Base-by-base conservation (phyloP, 805 yeast species). In the Starmerella bombi region DNA sequence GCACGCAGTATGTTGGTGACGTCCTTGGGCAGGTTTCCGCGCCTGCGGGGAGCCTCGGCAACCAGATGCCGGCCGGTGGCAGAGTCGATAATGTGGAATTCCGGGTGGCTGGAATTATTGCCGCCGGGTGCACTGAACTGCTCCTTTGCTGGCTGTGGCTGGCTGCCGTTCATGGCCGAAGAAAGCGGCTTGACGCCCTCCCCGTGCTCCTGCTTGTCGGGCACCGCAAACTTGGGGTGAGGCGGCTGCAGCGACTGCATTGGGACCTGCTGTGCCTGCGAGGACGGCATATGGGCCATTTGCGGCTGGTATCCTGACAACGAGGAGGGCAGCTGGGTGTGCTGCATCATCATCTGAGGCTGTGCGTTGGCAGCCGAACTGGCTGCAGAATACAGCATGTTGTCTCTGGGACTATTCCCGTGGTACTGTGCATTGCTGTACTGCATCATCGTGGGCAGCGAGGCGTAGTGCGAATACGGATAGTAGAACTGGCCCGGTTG, bases 11-110 rank as follows among this genome's bases (percentile, higher is more conserved):
- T 74, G 45, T 73, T 73, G 4, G 88, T 81, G 2, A 84, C 81
- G 44, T 74, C 80, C 51, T 80, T 74, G 18, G 94, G 93, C 46
- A 82, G 63, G 58, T 81, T 82, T 33, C 82, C 77, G 49, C 93
- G 68, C 32, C 75, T 69, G 20, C 44, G 42, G 17, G 50, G 51
- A 22, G 32, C 42, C 23, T 42, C 51, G 5, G 48, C 43, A 8
- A 37, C 42, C 25, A 39, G 36, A n/a, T 42, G 49, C 12, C 45
- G 41, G 21, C 49, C 46, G 3, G 49, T 40, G 25, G 29, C 17
- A 25, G 47, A 43, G 41, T 43, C 49, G 14, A 44, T 44, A 31
- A 44, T 36, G 22, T 44, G 48, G 38, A 44, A 44, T 18, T 44
- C 48, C 2, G 48, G 48, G 21, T 41, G 48, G 31, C 17, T 28